Evolutionary conservation across 305 asterid genomes (phyloP).

Genomic region (Solanum hybrid): DNA sequence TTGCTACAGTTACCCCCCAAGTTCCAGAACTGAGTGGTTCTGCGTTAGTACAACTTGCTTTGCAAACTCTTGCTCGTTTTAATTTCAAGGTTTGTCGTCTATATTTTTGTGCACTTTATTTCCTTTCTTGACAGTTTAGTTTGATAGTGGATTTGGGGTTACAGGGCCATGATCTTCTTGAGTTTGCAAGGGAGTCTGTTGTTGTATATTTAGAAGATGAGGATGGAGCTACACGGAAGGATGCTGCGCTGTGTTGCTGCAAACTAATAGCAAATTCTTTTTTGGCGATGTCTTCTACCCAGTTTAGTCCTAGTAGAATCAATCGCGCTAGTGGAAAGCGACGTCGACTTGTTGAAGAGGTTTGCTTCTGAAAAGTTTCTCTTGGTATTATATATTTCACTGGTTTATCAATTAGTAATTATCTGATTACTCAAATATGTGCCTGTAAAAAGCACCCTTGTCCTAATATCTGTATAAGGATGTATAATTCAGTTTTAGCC

Average conservation of each 20-base stretch:
- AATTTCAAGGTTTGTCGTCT: constrained; percentile 58
- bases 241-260: constrained; percentile 98
- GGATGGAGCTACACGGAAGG: constrained; percentile 89
- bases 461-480: neutral
- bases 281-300: constrained; percentile 46
- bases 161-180: constrained; percentile 97
- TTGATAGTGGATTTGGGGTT: constrained; percentile 12
- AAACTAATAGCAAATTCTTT: constrained; percentile 79
- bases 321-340: constrained; percentile 84
- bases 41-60: constrained; percentile 83
- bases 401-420: neutral
- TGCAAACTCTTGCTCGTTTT: constrained; percentile 82
- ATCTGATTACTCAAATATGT: neutral
- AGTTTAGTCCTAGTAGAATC: constrained; percentile 66
- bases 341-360: constrained; percentile 95
- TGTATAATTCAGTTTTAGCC: neutral
- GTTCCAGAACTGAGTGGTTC: constrained; percentile 78
- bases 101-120: neutral
- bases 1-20: constrained; percentile 52
- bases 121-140: neutral
- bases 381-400: neutral
- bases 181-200: constrained; percentile 86
- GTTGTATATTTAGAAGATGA: constrained; percentile 88
- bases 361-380: constrained; percentile 17
- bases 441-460: neutral